Base-by-base conservation (phyloP, 176 grass and related monocot species). In the Oryza punctata region DNA sequence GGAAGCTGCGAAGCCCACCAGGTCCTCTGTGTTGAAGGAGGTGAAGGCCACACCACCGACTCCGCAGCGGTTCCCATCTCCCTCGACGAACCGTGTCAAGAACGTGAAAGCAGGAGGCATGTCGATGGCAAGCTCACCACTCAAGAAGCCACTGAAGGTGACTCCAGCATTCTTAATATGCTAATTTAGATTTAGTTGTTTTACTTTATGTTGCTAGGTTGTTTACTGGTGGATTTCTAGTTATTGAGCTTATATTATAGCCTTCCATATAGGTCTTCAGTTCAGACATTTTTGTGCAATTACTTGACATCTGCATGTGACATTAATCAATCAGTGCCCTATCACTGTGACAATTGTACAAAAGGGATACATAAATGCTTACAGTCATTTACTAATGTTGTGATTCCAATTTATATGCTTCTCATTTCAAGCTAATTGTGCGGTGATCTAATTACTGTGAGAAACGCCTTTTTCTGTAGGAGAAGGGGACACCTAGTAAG, bases 21-120 rank as follows among this genome's bases (percentile, higher is more conserved):
- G 78, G 74, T 86, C 88, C 60, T 65, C 63, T 82, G 85, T 89
- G 77, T 63, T 94, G 44, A 99, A 81, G 50, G 93, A 99, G 83
- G 91, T 94, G 69, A 91, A 90, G 82, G 96, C 91, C 8, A 87
- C 80, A 69, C 96, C 96, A 27, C 96, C 96, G 2, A 99, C 96
- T 59, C 96, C 93, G 0, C 93, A 96, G 61, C 87, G 91, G 43
- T 94, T 99, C 82, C 89, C 90, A 75, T 94, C 93, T 5, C 96
- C 93, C 65, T 94, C 84, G 7, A 47, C 38, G 21, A 86, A 85
- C 50, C 88, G 78, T 30, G 63, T 80, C n/a, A 87, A 83, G 71
- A 77, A 89, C 59, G 81, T 84, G 59, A 92, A 88, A 90, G 76
- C 75, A 75, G 61, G 82, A 75, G 81, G 63, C 66, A 21, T 77